Evolutionary conservation across 352 stramenopile species (phyloP), one percentile per base, ranked within the genome.

Genomic region (Pythium insidiosum): DNA sequence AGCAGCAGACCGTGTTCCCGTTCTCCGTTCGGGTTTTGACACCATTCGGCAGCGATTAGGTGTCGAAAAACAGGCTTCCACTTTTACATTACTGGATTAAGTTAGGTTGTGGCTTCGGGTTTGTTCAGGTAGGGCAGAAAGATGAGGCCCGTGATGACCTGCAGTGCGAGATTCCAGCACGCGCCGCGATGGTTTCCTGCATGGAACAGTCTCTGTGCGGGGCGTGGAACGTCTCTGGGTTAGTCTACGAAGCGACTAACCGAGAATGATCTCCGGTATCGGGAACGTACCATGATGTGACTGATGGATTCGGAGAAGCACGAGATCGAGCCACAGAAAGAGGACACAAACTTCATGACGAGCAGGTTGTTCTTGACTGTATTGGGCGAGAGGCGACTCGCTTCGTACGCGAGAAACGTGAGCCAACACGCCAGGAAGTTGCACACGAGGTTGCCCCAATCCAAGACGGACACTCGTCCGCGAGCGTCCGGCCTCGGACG

Each of bases 321-420:
- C 23, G 62, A 72, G 10, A 72, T 49, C 0, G 62, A 72, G 15
- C 62, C 62, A 35, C 62, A 72, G 29, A 72, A 72, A 18, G 54
- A 66, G 6, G 62, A 65, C 4, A 72, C 62, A 37, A 72, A 72
- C 35, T 72, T 72, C 43, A 50, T 54, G 1, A 72, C 52, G 18
- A 68, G 50, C 20, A 72, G 39, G 37, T 68, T 68, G 37, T 68
- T 60, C 15, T 31, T 38, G 15, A 66, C 37, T 12, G 57, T 31
- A 18, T 43, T 47, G 15, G 62, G 62, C 5, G 59, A 47, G 6
- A 68, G 42, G 29, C 66, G 58, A 40, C 49, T 65, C 18, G 45
- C 44, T 16, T 58, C 56, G 35, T 72, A 72, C 10, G 62, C 59
- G 6, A 68, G 43, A 18, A 47, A 56, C 2, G 53, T 58, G 38